phyloP scores from a whole-genome alignment of 352 stramenopile genomes.

The Pythium aristosporum region DNA sequence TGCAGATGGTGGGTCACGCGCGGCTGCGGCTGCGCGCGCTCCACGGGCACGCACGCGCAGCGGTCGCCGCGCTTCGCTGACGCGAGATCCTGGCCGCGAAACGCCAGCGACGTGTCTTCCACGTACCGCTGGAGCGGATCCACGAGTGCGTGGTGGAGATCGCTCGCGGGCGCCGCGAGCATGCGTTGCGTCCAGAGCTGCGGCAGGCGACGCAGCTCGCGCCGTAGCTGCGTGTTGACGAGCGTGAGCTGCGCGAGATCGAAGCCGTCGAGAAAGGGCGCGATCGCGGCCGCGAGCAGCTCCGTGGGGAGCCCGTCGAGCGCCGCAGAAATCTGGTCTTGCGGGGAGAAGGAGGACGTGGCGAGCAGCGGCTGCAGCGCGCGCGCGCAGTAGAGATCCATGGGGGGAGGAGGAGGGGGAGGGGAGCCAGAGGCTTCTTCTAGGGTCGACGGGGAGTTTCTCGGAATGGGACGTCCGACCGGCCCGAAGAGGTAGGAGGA shows the following conservation, averaged over 20 bases:
- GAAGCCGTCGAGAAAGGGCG: conserved; percentile 31
- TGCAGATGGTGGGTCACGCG: conserved; percentile 1
- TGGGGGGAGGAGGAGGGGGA: not conserved
- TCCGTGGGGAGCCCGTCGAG: conserved; percentile 24
- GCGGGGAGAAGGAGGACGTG: not conserved
- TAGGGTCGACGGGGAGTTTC: conserved; percentile 13
- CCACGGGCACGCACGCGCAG: conserved; percentile 20
- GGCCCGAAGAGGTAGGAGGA: no score
- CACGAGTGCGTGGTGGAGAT: conserved; percentile 18
- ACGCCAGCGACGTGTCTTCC: conserved; percentile 16
- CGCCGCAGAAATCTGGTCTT: not conserved
- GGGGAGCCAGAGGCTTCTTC: not conserved
- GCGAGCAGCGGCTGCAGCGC: conserved; percentile 13
- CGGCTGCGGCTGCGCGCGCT: conserved; percentile 6
- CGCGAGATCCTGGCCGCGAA: conserved; percentile 18
- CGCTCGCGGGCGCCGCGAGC: conserved; percentile 14
- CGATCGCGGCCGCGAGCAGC: conserved; percentile 20
- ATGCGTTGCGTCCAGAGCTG: conserved; percentile 23
- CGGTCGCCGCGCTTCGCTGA: conserved; percentile 20
- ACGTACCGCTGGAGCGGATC: conserved; percentile 17
- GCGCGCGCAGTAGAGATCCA: conserved; percentile 18
- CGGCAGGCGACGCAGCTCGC: conserved; percentile 3
- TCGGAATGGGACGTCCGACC: not conserved
- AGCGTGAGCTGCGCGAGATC: conserved; percentile 33
- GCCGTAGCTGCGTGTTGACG: conserved; percentile 8